phyloP scores from a whole-genome alignment of 345 rosid species.

The Cardamine resedifolia region DNA sequence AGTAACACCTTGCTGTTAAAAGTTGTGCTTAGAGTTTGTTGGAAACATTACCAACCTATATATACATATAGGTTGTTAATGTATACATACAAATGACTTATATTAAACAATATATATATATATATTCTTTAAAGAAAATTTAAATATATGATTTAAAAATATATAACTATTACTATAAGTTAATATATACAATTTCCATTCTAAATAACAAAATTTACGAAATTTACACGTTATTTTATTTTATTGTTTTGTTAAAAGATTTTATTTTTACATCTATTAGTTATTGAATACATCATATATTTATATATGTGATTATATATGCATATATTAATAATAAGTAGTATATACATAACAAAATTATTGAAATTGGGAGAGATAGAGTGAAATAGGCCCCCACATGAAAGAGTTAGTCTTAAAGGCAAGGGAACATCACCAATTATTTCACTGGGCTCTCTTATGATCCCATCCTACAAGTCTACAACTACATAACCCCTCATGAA shows the following conservation, averaged over 20 bases:
- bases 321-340: too few species aligned
- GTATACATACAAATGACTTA: too few species aligned
- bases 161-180: neutral
- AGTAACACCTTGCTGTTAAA: slow-evolving; percentile 29
- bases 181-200: neutral
- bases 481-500: neutral
- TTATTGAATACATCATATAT: neutral
- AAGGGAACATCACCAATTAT: slow-evolving; percentile 26
- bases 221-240: neutral
- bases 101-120: too few species aligned
- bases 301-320: neutral
- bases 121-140: too few species aligned
- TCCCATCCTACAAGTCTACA: slow-evolving; percentile 1
- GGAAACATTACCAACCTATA: slow-evolving; percentile 36
- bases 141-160: neutral
- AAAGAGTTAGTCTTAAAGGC: too few species aligned
- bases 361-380: slow-evolving; percentile 8
- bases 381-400: too few species aligned
- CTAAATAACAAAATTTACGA: neutral
- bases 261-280: neutral
- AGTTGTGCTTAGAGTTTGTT: slow-evolving; percentile 36
- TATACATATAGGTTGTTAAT: neutral
- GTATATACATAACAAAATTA: too few species aligned
- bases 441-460: neutral
- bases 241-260: neutral